A percentile compares a stretch with the other conserved stretches of the same genome.
phyloP scores from a whole-genome alignment of 129 eudicot genomes.

The Escallonia herrerae region DNA sequence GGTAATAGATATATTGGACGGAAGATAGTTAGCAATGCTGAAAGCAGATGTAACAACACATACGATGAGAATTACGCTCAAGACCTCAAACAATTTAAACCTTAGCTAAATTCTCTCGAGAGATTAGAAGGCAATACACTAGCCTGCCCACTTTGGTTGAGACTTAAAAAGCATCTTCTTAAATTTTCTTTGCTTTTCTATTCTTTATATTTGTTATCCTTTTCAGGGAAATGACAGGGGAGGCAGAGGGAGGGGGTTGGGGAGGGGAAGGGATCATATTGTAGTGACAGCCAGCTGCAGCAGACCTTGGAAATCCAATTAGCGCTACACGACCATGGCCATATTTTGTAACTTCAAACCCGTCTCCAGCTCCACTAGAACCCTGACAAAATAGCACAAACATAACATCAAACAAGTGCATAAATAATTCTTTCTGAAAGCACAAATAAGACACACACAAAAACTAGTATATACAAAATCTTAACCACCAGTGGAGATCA shows the following conservation, averaged over 20 bases:
- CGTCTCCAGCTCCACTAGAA: conserved; percentile 88
- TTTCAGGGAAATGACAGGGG: too few species aligned
- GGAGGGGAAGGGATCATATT: too few species aligned
- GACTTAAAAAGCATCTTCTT: too few species aligned
- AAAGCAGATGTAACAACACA: not conserved
- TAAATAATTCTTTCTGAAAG: conserved; percentile 2
- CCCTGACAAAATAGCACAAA: conserved; percentile 40
- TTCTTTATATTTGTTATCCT: too few species aligned
- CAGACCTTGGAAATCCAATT: conserved; percentile 95
- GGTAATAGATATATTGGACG: not conserved
- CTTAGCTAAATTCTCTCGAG: too few species aligned
- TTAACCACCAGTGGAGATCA: not conserved
- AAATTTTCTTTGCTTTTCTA: too few species aligned
- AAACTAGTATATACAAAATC: not conserved
- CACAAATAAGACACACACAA: not conserved
- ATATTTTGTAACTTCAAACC: conserved; percentile 93
- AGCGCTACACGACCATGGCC: conserved; percentile 98
- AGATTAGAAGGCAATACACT: too few species aligned
- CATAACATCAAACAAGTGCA: not conserved
- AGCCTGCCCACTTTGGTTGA: too few species aligned
- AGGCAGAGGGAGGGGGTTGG: too few species aligned
- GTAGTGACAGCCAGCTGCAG: not conserved
- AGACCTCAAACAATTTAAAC: too few species aligned
- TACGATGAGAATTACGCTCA: not conserved
- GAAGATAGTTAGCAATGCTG: not conserved